Percentiles rank a stretch among this genome's conserved stretches.
phyloP scores from a whole-genome alignment of 2,329 filamentous ascomycete genomes.

The Aspergillus puulaauensis region DNA sequence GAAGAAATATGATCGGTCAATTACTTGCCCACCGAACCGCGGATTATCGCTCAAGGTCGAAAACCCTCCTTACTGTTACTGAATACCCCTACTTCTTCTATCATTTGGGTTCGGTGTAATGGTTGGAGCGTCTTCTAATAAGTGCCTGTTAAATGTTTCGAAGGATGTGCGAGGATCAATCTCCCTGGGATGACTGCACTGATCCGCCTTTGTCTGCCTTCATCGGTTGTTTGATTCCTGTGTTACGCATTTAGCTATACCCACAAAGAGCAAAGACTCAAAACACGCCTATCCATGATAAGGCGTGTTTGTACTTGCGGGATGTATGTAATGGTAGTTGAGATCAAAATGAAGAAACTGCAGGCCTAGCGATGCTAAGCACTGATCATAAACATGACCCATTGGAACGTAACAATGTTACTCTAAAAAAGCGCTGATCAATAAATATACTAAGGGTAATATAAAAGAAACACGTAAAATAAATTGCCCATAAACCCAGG shows the following conservation, averaged over 20 bases:
- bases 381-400: no score
- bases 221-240: background rate
- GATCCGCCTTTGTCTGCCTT: background rate
- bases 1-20: background rate
- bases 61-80: background rate
- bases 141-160: background rate
- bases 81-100: slow-evolving; percentile 12
- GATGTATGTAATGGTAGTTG: background rate
- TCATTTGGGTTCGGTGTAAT: background rate
- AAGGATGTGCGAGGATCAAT: background rate
- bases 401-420: no score
- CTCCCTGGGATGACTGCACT: background rate
- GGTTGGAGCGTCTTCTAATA: slow-evolving; percentile 2
- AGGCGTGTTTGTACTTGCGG: background rate
- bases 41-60: background rate
- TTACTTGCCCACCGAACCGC: background rate
- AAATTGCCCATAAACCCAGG: background rate
- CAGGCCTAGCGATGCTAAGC: background rate
- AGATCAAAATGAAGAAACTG: slow-evolving; percentile 1
- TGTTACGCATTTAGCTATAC: slow-evolving; percentile 6
- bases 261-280: background rate
- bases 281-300: background rate
- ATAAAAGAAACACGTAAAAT: background rate
- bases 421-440: background rate
- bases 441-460: background rate